Evolutionary conservation across 2,329 filamentous ascomycete genomes (phyloP), one percentile per base, ranked within the genome.

Genomic region (Aspergillus vadensis): DNA sequence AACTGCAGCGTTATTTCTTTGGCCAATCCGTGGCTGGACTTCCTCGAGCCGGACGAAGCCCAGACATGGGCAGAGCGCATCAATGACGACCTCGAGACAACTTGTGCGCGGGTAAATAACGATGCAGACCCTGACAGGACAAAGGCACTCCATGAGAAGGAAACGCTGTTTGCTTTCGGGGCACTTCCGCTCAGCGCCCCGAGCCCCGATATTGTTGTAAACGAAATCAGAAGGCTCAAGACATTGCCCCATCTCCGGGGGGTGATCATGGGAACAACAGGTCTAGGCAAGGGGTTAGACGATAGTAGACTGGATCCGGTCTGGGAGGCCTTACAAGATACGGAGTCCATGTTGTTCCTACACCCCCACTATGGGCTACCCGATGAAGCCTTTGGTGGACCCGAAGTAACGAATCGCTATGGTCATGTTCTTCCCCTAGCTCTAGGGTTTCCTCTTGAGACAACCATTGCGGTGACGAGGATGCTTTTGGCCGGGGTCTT

Each of bases 21-120:
- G 21, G 93, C 93, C 14, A 97, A 97, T 72, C 93, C 93, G 0
- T 97, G 93, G 93, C 84, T 97, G 2, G 93, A 97, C 76, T 97
- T 96, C 72, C 78, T 97, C 0, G 76, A 81, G 0, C 72, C 85
- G 0, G 74, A 80, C 4, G 85, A 88, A 65, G 90, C 91, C 0
- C 85, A 83, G 1, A 73, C 77, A 30, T 86, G 88, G 52, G 91
- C 91, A 0, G 71, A 78, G 56, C 81, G 81, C 0, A 88, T 96
- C 74, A 97, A 97, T 74, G 81, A 88, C 66, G 91, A 94, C 65
- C 88, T 97, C 55, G 86, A 92, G 53, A 70, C 74, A 48, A 88
- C 92, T 76, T 97, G 93, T 77, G 80, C 78, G 5, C 73, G 81
- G 51, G 69, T 72, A 5, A 79, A 79, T 43, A 60, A 61, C 14